These are phyloP conservation scores for Pseudocercospora macadamiae DNA, from an alignment of 2,329 filamentous ascomycete species.

Conservation along the genomic window DNA sequence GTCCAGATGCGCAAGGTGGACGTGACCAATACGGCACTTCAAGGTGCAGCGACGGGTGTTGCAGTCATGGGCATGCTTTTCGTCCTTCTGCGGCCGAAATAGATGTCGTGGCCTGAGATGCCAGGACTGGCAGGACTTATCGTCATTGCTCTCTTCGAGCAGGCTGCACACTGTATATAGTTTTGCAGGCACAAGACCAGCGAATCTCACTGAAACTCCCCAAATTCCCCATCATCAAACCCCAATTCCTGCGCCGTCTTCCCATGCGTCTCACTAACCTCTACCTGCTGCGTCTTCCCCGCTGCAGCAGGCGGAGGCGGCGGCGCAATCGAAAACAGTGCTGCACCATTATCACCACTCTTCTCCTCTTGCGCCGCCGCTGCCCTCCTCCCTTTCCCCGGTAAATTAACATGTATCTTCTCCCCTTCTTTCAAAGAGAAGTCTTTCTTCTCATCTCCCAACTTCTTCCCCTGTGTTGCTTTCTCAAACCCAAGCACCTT, in stretches of 20 bases:
- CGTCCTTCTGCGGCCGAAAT: conserved; percentile 38
- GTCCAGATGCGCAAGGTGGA: conserved; percentile 51
- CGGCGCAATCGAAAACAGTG: conserved; percentile 73
- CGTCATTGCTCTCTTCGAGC: background rate
- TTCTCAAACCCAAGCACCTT: conserved; percentile 62
- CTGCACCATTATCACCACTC: conserved; percentile 44
- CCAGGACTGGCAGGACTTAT: no score
- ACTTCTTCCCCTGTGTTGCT: no score
- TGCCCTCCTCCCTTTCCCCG: conserved; percentile 55
- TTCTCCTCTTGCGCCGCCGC: conserved; percentile 33
- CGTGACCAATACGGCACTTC: conserved; percentile 49
- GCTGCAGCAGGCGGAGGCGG: conserved; percentile 65
- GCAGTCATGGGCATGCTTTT: conserved; percentile 40
- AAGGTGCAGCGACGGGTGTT: conserved; percentile 48
- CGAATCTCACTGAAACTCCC: conserved; percentile 67
- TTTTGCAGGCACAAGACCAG: background rate
- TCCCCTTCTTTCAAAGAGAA: conserved; percentile 88
- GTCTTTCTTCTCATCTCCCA: conserved; percentile 65
- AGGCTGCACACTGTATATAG: background rate
- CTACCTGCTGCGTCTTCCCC: conserved; percentile 64
- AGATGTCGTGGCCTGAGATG: no score
- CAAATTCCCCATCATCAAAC: conserved; percentile 87
- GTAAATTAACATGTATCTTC: conserved; percentile 78
- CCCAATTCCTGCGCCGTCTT: conserved; percentile 64
- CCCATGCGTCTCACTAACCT: conserved; percentile 42